Base-by-base conservation (phyloP, 2,329 filamentous ascomycete species). In the Pezicula neosporulosa region DNA sequence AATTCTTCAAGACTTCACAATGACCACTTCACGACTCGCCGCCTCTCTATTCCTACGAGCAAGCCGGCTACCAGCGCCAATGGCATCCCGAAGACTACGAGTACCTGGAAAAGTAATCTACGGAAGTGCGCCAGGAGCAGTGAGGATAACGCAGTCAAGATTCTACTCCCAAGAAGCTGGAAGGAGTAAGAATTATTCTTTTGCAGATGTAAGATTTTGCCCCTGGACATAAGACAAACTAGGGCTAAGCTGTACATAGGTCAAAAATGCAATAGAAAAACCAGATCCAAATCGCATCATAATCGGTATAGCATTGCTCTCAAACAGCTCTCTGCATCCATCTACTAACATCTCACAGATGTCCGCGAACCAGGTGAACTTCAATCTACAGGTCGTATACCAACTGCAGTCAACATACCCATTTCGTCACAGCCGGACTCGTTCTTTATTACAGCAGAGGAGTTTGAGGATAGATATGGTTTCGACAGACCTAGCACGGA, bases 391-490 rank as follows among this genome's bases (percentile, higher is more conserved):
- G 88, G 88, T 57, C 80, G 74, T 56, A 97, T 99, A 64, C 94
- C 94, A 1, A 81, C 81, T 43, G 85, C 91, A 1, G 73, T 93
- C 63, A 93, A 93, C 73, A 82, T 99, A 45, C 93, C 94, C 47
- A 78, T 97, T 56, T 81, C 77, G 7, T 86, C 85, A 6, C 78
- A 84, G 39, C 85, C 91, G 1, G 91, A 97, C 68, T 86, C 86
- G 53, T 85, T 95, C 63, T 87, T 91, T 68, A 78, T 97, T 7
- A 68, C 77, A 0, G 76, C 78, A 0, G 87, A 89, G 12, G 91
- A 96, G 57, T 97, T 97, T 65, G 81, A 88, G 65, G 89, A 90
- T 54, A 74, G 86, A 15, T 92, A 90, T 69, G 92, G 90, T 4
- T 96, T 88, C 64, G 72, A 77, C 53, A 87, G 89, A 54, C 92